A percentile compares a stretch with the other conserved stretches of the same genome.
Evolutionary conservation across 495 filamentous ascomycete genomes (phyloP).

Genomic region (Pyrenula aspistea): DNA sequence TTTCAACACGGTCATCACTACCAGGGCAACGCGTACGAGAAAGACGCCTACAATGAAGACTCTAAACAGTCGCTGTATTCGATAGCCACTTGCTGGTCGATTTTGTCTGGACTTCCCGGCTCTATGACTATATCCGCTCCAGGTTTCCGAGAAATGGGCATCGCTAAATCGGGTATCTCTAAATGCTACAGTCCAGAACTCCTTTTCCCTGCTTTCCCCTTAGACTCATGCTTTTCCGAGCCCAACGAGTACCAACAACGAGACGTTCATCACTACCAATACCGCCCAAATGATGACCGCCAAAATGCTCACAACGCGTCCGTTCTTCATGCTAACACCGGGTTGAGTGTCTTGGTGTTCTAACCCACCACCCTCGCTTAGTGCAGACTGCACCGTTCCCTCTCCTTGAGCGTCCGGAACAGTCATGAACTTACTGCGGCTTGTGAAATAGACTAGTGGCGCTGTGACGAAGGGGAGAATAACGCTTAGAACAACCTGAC

Average conservation of each 20-base stretch:
- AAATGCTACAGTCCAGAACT: neutral
- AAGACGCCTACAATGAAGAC: too few relatives aligned
- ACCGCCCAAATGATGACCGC: conserved; percentile 53
- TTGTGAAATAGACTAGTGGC: conserved; percentile 82
- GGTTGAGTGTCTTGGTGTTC: conserved; percentile 12
- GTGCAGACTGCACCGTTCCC: conserved; percentile 5
- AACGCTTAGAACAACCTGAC: conserved; percentile 69
- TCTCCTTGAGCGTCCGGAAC: conserved; percentile 29
- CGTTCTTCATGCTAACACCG: conserved; percentile 48
- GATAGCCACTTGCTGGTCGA: too few relatives aligned
- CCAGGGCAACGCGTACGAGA: too few relatives aligned
- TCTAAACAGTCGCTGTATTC: too few relatives aligned
- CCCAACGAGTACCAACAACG: conserved; percentile 57
- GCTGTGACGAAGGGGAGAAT: conserved; percentile 73
- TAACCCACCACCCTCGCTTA: conserved; percentile 3
- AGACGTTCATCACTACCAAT: conserved; percentile 62
- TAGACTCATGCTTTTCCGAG: conserved; percentile 37
- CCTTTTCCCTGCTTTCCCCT: neutral
- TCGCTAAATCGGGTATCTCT: neutral
- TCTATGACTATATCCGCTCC: too few relatives aligned
- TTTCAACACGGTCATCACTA: too few relatives aligned
- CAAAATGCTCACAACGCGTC: conserved; percentile 39
- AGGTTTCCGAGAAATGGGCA: too few relatives aligned
- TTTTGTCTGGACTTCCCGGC: too few relatives aligned
- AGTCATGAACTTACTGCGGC: conserved; percentile 69